A percentile compares a stretch with the other conserved stretches of the same genome.
phyloP scores from a whole-genome alignment of 2,329 filamentous ascomycete species.

The Scedosporium apiospermum region DNA sequence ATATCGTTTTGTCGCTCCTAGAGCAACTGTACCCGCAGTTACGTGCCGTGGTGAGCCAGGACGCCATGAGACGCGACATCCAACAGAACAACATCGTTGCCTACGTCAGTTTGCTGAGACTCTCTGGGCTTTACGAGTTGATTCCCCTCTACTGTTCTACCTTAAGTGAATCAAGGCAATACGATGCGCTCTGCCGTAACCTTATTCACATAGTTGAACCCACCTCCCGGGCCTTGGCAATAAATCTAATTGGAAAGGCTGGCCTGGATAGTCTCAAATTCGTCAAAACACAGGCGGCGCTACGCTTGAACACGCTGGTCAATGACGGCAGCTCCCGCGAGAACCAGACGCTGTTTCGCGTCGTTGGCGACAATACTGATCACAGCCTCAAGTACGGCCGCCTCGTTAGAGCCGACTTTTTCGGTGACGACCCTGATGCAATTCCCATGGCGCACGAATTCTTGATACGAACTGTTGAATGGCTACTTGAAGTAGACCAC shows the following conservation, averaged over 20 bases:
- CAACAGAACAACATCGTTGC: slow-evolving; percentile 70
- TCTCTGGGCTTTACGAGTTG: slow-evolving; percentile 62
- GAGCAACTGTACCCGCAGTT: slow-evolving; percentile 38
- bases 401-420: slow-evolving; percentile 61
- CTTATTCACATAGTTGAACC: slow-evolving; percentile 62
- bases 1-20: slow-evolving; percentile 57
- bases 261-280: slow-evolving; percentile 65
- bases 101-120: slow-evolving; percentile 72
- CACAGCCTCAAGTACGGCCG: slow-evolving; percentile 51
- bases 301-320: slow-evolving; percentile 41
- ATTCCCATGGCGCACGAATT: slow-evolving; percentile 55
- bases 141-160: slow-evolving; percentile 85
- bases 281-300: slow-evolving; percentile 55
- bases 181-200: slow-evolving; percentile 65
- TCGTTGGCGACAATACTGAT: slow-evolving; percentile 35
- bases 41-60: neutral
- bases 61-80: slow-evolving; percentile 25
- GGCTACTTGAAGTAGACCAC: slow-evolving; percentile 67
- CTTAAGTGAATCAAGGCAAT: slow-evolving; percentile 53
- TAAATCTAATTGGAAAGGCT: slow-evolving; percentile 67
- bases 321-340: slow-evolving; percentile 13
- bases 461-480: slow-evolving; percentile 73
- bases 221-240: slow-evolving; percentile 55
- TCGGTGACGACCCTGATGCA: slow-evolving; percentile 48
- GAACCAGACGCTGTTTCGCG: slow-evolving; percentile 24